These are phyloP conservation scores for Fusarium sarcochroum DNA, from an alignment of 2,329 filamentous ascomycete genomes.

Conservation along the genomic window DNA sequence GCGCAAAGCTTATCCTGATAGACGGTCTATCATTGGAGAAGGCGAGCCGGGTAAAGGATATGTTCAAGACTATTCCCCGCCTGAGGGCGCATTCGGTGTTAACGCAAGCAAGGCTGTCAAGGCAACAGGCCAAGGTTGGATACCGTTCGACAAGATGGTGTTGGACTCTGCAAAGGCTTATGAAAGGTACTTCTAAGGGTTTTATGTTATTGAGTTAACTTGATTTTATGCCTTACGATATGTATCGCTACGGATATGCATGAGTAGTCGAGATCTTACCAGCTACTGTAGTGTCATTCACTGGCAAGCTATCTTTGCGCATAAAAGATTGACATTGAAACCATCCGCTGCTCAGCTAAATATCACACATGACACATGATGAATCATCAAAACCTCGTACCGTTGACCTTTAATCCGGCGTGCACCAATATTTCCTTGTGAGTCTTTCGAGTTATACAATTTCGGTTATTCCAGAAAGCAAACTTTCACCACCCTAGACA, in stretches of 20 bases:
- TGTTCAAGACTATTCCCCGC: constrained; percentile 3
- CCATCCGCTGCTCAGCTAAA: too few relatives aligned
- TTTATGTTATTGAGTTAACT: not conserved
- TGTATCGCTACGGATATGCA: not conserved
- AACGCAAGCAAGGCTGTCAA: constrained; percentile 12
- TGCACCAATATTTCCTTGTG: too few relatives aligned
- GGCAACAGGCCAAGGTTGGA: constrained; percentile 18
- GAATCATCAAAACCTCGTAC: too few relatives aligned
- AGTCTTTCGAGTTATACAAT: too few relatives aligned
- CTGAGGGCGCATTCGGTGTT: not conserved
- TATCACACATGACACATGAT: too few relatives aligned
- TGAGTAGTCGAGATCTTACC: not conserved
- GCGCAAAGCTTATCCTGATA: constrained; percentile 6
- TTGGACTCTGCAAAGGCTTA: constrained; percentile 13
- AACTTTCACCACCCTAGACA: not conserved
- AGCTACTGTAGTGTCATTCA: too few relatives aligned
- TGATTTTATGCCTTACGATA: not conserved
- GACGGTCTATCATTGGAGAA: not conserved
- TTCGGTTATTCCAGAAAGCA: not conserved
- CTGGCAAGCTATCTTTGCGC: too few relatives aligned
- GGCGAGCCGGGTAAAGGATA: constrained; percentile 11
- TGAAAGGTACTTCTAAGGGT: constrained; percentile 7
- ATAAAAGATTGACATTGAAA: too few relatives aligned
- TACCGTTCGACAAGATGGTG: constrained; percentile 16
- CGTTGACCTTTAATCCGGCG: too few relatives aligned